Base-by-base conservation (phyloP, 768 basidiomycete species). In the Pisolithus albus region DNA sequence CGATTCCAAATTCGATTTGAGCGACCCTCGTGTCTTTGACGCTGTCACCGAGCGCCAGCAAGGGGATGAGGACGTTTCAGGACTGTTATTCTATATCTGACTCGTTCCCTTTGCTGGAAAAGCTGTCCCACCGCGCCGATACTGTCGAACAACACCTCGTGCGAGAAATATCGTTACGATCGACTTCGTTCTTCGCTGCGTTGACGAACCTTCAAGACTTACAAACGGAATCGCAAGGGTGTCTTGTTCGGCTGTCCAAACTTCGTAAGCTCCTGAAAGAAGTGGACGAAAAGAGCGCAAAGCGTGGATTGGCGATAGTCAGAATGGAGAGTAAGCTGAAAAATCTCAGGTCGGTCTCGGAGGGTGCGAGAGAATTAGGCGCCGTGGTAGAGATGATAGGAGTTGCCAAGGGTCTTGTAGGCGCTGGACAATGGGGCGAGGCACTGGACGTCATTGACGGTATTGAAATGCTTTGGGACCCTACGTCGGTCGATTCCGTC, bases 141-240 rank as follows among this genome's bases (percentile, higher is more conserved):
- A 87, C 87, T 1, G 81, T 98, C 55, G 96, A 99, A 64, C 84
- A 92, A 53, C 95, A 99, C 67, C 86, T 99, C 51, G 81, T 94
- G 4, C 83, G 83, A 54, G 96, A 98, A 68, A 94, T 99, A 42
- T 87, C 88, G 8, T 73, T 87, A 9, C 86, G 95, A 13, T 91
- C 93, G 0, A 80, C 89, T 1, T 92, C 92, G 1, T 99, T 99
- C 78, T 99, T 98, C 61, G 86, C 94, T 5, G 96, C 96, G 7
- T 80, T 99, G 36, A 81, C 92, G 7, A 99, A 99, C 66, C 75
- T 99, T 7, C 89, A 96, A 61, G 87, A 92, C 56, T 79, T 99
- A 10, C 92, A 93, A 62, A 80, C 87, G 5, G 92, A 96, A 64
- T 94, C 92, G 0, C 80, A 86, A 45, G 78, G 83, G 45, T 94